These are phyloP conservation scores for Liquidambar formosana DNA, from an alignment of 164 flowering plant species.

Conservation along the genomic window DNA sequence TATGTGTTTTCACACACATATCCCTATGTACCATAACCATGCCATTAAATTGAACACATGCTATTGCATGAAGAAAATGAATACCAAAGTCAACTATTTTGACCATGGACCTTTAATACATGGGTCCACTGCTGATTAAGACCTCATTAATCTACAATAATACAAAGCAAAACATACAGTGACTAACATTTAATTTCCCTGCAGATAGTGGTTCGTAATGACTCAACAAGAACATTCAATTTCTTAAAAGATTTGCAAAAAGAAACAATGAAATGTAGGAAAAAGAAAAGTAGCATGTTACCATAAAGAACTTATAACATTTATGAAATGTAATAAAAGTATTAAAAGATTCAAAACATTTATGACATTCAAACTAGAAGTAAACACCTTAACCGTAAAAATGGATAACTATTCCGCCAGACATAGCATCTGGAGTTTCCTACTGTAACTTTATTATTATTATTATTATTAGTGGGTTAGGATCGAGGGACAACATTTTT, in stretches of 20 bases:
- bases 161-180: not conserved
- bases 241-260: not conserved
- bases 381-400: too few relatives aligned
- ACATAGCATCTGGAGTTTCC: too few relatives aligned
- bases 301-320: too few relatives aligned
- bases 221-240: not conserved
- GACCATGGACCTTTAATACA: not conserved
- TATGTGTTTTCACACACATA: not conserved
- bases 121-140: not conserved
- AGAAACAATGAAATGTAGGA: not conserved
- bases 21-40: conserved; percentile 1
- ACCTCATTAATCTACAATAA: not conserved
- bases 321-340: too few relatives aligned
- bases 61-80: not conserved
- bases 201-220: not conserved
- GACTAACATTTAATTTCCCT: not conserved
- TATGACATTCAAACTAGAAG: too few relatives aligned
- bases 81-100: conserved; percentile 1
- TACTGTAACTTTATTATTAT: too few relatives aligned
- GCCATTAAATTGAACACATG: conserved; percentile 3
- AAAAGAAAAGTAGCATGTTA: too few relatives aligned
- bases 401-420: too few relatives aligned
- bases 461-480: too few relatives aligned
- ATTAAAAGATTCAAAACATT: too few relatives aligned
- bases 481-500: too few relatives aligned